phyloP scores from a whole-genome alignment of 192 early-diverging fungal genomes.

The Gamsiella multidivaricata region DNA sequence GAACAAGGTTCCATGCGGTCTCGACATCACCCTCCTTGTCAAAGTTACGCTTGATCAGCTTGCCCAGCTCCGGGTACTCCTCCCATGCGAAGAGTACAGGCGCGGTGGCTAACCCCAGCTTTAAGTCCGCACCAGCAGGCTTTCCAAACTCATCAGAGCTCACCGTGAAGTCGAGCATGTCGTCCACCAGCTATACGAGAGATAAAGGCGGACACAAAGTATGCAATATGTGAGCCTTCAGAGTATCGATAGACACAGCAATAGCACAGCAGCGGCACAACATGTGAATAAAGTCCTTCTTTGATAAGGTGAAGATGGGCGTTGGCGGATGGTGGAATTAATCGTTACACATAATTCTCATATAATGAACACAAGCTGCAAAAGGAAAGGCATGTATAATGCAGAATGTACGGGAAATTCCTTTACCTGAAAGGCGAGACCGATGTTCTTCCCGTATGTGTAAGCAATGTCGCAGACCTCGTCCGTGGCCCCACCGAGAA shows the following conservation, averaged over 20 bases:
- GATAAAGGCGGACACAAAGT: neutral
- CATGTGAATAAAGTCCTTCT: too few species aligned
- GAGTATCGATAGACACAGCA: too few species aligned
- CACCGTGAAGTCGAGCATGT: conserved; percentile 91
- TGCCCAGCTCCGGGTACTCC: conserved; percentile 84
- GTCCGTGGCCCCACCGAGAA: conserved; percentile 80
- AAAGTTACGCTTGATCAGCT: conserved; percentile 91
- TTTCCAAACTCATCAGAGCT: conserved; percentile 85
- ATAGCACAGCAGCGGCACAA: too few species aligned
- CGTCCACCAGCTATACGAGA: conserved; percentile 78
- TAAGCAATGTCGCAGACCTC: conserved; percentile 85
- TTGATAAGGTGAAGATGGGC: too few species aligned
- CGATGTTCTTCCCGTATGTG: conserved; percentile 88
- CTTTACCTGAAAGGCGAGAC: conserved; percentile 92
- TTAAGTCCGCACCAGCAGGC: conserved; percentile 89
- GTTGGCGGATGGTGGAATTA: too few species aligned
- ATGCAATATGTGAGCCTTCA: too few species aligned
- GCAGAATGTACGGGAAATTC: too few species aligned
- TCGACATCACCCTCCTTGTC: conserved; percentile 78
- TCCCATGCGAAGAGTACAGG: conserved; percentile 95
- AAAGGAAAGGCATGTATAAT: too few species aligned
- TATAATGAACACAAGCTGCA: too few species aligned
- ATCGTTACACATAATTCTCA: too few species aligned
- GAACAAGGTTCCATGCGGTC: conserved; percentile 79
- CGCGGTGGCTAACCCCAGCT: conserved; percentile 91